A percentile compares a stretch with the other conserved stretches of the same genome.
Conservation (phyloP, 2,329 filamentous ascomycete species). For the Fusarium dlaminii region DNA sequence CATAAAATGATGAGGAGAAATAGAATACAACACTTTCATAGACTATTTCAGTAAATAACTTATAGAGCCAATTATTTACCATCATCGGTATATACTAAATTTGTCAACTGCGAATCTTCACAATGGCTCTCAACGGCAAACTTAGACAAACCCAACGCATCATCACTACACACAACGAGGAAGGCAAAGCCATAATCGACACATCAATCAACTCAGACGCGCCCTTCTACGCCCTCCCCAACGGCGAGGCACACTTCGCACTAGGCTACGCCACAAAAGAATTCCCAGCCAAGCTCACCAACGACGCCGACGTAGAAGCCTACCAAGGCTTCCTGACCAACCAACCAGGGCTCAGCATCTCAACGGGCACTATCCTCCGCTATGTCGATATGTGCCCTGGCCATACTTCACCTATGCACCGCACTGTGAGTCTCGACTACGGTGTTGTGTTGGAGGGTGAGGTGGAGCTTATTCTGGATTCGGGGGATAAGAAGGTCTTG, state of each 20-base stretch:
- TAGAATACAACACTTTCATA: background rate
- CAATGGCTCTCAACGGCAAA: constrained; percentile 31
- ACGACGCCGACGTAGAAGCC: constrained; percentile 31
- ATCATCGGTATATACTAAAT: fast-evolving
- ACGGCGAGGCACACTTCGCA: constrained; percentile 34
- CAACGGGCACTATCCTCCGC: constrained; percentile 54
- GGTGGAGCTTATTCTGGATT: constrained; percentile 62
- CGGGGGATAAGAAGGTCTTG: constrained; percentile 57
- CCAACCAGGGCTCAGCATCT: constrained; percentile 44
- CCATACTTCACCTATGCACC: constrained; percentile 46
- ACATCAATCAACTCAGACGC: constrained; percentile 27
- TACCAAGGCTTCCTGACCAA: constrained; percentile 32
- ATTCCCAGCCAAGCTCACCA: constrained; percentile 34
- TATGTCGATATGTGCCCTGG: constrained; percentile 59
- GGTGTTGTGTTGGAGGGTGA: constrained; percentile 64
- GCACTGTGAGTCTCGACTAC: constrained; percentile 65
- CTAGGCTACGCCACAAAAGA: constrained; percentile 41
- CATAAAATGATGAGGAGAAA: background rate
- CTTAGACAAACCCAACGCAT: constrained; percentile 32
- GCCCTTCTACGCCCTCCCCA: constrained; percentile 34
- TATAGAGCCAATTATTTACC: background rate
- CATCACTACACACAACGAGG: constrained; percentile 42
- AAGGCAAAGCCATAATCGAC: constrained; percentile 37
- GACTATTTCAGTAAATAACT: fast-evolving
- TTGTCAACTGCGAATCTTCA: background rate